Base-by-base conservation (phyloP, 441 rosid genomes). In the Gossypium aridum region DNA sequence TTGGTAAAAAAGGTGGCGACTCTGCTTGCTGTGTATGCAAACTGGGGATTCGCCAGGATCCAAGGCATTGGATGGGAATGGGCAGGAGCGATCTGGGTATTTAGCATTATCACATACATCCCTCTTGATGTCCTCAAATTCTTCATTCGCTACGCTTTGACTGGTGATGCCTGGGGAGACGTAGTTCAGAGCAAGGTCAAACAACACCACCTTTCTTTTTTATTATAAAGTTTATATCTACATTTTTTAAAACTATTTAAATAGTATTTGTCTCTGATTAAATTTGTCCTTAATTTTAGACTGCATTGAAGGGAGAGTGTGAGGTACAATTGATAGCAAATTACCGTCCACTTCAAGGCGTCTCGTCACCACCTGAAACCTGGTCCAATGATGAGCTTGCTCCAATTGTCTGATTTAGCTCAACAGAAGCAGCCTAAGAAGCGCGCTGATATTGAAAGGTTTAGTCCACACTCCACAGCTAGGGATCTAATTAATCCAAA, bases 101-200 rank as follows among this genome's bases (percentile, higher is more conserved):
- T 75, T 70, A 91, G 90, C 70, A 43, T 95, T n/a, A 20, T 95
- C 43, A 88, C 92, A 2, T 95, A 91, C 76, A 20, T 93, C 68
- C 97, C 97, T 71, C 99, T 91, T n/a, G 98, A 95, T 75, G 20
- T 90, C 74, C 88, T 92, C 81, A 95, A 95, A 88, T 93, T 95
- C 84, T 69, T 87, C 73, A 90, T 87, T 70, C 94, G 96, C 23
- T 94, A 87, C 26, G 65, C 86, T 0, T 84, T 88, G 78, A 91
- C 82, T 54, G 97, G 94, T 70, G 87, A 82, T 76, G 97, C 98
- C 60, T 89, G 96, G 96, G 87, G 87, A 45, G 90, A 80, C 79
- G 59, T 87, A 76, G 73, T 89, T 23, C 80, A 89, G 55, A 91
- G 83, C 73, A 88, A 88, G 91, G 96, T 90, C 76, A 53, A 74